Conservation (phyloP, 345 rosid genomes). For the Litchi chinensis region DNA sequence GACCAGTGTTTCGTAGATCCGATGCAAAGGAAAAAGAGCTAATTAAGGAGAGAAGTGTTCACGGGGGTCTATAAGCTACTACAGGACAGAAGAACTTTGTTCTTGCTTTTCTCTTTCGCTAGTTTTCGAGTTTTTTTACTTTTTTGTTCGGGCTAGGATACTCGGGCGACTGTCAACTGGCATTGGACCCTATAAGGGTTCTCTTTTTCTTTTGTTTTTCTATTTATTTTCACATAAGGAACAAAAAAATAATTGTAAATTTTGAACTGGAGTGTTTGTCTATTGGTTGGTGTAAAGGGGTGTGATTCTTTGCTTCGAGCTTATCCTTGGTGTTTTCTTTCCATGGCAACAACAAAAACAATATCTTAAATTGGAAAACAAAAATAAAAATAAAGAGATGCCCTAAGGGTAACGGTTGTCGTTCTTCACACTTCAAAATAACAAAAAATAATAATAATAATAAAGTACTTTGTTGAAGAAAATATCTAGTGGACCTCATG, state of each 20-base stretch:
- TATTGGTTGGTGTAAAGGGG: constrained; percentile 15
- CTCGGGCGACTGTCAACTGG: neutral
- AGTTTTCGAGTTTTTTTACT: neutral
- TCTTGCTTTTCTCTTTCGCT: neutral
- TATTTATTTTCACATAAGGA: neutral
- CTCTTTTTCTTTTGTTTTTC: too few relatives aligned
- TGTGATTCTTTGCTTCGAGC: constrained; percentile 7
- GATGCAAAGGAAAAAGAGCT: constrained; percentile 27
- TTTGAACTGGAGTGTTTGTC: neutral
- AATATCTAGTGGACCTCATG: neutral
- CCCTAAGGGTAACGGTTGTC: neutral
- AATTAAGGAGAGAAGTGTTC: neutral
- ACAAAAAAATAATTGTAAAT: neutral
- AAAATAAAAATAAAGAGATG: neutral
- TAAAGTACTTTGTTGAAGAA: neutral
- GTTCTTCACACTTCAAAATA: neutral
- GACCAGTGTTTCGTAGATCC: constrained; percentile 42
- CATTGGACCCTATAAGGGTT: neutral
- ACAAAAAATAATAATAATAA: neutral
- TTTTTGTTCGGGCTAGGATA: neutral
- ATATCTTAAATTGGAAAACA: neutral
- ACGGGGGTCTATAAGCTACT: neutral
- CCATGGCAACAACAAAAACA: neutral
- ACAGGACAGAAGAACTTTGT: constrained; percentile 18
- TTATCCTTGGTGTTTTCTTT: neutral